These are phyloP conservation scores for Fusarium tjaetaba DNA, from an alignment of 2,329 filamentous ascomycete genomes.

Conservation along the genomic window DNA sequence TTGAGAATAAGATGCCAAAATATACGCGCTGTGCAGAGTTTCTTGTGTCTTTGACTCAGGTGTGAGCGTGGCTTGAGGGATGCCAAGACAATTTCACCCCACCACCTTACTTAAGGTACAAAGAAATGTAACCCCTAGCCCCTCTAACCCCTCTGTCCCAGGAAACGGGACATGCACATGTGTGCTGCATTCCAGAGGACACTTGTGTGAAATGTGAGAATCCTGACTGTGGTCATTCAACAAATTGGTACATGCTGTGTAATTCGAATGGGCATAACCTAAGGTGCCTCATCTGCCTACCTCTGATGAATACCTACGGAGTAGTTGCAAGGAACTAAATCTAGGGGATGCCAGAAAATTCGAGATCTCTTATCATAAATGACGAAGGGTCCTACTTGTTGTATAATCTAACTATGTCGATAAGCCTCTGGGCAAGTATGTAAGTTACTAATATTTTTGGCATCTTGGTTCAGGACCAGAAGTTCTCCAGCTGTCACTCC, in stretches of 20 bases:
- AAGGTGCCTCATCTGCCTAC: neutral
- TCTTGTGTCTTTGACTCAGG: neutral
- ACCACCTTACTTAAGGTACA: neutral
- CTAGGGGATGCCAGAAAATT: neutral
- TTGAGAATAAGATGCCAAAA: neutral
- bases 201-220: neutral
- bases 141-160: neutral
- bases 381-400: neutral
- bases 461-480: neutral
- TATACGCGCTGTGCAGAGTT: neutral
- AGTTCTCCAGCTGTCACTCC: neutral
- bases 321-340: neutral
- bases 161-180: neutral
- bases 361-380: neutral
- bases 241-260: neutral
- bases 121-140: constrained; percentile 5
- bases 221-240: neutral
- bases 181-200: neutral
- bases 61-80: neutral
- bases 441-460: neutral
- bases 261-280: neutral
- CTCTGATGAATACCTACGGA: neutral
- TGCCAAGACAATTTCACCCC: constrained; percentile 19
- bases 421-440: neutral
- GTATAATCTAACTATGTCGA: neutral